phyloP scores from a whole-genome alignment of 2,329 filamentous ascomycete species.

The Cladobotryum mycophilum region DNA sequence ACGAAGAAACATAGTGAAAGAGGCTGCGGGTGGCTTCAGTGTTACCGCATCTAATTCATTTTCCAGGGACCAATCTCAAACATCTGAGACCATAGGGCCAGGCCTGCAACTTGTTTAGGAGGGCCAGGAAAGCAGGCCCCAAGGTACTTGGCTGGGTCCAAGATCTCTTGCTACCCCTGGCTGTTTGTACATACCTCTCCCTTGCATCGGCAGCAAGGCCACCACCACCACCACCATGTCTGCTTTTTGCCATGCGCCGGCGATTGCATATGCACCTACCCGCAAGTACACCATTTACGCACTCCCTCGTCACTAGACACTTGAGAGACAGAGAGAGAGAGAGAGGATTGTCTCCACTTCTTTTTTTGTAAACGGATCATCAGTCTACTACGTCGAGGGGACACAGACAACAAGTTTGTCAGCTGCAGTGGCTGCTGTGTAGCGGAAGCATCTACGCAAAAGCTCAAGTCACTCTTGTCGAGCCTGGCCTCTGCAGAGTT shows the following conservation, averaged over 20 bases:
- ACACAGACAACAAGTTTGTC: slow-evolving; percentile 10
- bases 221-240: background rate
- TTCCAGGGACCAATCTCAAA: background rate
- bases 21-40: background rate
- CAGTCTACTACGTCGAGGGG: background rate
- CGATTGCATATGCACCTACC: slow-evolving; percentile 9
- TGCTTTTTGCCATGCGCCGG: slow-evolving; percentile 2
- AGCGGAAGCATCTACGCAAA: slow-evolving; percentile 2
- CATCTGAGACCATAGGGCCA: background rate
- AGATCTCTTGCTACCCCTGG: background rate
- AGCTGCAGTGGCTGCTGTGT: slow-evolving; percentile 8
- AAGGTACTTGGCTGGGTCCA: background rate
- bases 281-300: slow-evolving; percentile 4
- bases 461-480: slow-evolving; percentile 4
- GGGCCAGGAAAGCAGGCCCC: background rate
- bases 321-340: background rate
- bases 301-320: background rate
- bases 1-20: background rate
- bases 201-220: background rate
- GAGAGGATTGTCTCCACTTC: background rate
- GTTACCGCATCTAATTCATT: background rate
- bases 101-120: background rate
- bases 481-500: background rate
- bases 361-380: background rate
- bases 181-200: slow-evolving; percentile 3